Base-by-base conservation (phyloP, 441 rosid genomes). In the Manihot esculenta region DNA sequence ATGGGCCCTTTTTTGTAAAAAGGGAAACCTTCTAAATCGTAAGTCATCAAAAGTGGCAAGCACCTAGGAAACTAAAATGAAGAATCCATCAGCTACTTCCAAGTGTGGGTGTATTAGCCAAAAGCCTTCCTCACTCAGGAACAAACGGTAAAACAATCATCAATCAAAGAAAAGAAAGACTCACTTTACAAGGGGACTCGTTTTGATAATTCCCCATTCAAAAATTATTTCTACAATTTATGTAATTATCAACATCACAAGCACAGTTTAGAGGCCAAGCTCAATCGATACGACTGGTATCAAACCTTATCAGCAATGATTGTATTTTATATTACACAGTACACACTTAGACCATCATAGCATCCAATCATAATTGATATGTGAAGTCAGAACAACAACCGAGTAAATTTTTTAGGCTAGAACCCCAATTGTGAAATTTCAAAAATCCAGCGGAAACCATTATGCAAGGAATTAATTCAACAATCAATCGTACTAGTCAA, bases 301-400 rank as follows among this genome's bases (percentile, higher is more conserved):
- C 21, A 1, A 48, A 44, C 14, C 44, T 15, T 27, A 14, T 71
- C 33, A 23, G 44, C 17, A 51, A 44, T 54, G 44, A n/a, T 41
- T 51, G 20, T 23, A 53, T 18, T 11, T 24, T 26, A 42, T 17
- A n/a, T n/a, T n/a, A n/a, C n/a, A n/a, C n/a, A n/a, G n/a, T n/a
- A n/a, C n/a, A 24, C 30, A 33, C 30, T 54, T 50, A 23, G 67
- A 70, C 49, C 57, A 58, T 59, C 17, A 23, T 14, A 45, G 56
- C 55, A 62, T 62, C 62, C 15, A 51, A 48, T n/a, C n/a, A n/a
- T n/a, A n/a, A n/a, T n/a, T 4, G 35, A 4, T 4, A 30, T 30
- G 4, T 30, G 35, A 30, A 1, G 35, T 30, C 35, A 30, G 2
- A 30, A 30, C 35, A 30, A 30, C 35, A 2, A 4, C n/a, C n/a